Evolutionary conservation across 2,329 filamentous ascomycete genomes (phyloP), one percentile per base, ranked within the genome.

Genomic region (Fusarium concolor): DNA sequence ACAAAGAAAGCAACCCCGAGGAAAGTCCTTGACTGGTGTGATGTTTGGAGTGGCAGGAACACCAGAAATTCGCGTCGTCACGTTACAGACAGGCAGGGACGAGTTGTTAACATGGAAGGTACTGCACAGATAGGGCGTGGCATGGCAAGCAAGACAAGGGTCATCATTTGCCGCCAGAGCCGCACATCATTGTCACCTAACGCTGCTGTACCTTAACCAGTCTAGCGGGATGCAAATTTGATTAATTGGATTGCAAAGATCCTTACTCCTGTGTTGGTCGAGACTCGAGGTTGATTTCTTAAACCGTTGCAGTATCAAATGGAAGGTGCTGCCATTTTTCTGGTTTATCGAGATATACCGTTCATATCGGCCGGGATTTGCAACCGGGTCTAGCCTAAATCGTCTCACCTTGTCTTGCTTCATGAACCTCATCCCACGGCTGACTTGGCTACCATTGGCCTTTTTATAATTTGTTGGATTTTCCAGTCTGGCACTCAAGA

Each of bases 321-420:
- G 6, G 46, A 56, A 51, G 53, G 53, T 65, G 61, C 39, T 68
- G 49, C 50, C 45, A 68, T 37, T 71, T 52, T 47, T 45, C 10
- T 33, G 28, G 17, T 24, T 54, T 26, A 47, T 46, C 59, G 50
- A 63, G 41, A 64, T 56, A 31, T 35, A 58, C 35, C 51, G 33
- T 43, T 46, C 56, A 60, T 38, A 51, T 59, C 53, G 60, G 57
- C 64, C 64, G 64, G 71, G 61, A 52, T 62, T 49, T 14, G 35
- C 57, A 72, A 49, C 61, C 61, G 65, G 57, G 56, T 57, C 69
- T 74, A 73, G 62, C 67, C 71, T 59, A 64, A 72, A 64, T 70
- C 35, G 71, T 67, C 71, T 73, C 69, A 73, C 71, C 71, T 71
- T 74, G 62, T 63, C 53, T 60, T 41, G 52, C 37, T 55, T 46